Evolutionary conservation across 2,329 filamentous ascomycete genomes (phyloP), one percentile per base, ranked within the genome.

Genomic region (Aspergillus neoniger): DNA sequence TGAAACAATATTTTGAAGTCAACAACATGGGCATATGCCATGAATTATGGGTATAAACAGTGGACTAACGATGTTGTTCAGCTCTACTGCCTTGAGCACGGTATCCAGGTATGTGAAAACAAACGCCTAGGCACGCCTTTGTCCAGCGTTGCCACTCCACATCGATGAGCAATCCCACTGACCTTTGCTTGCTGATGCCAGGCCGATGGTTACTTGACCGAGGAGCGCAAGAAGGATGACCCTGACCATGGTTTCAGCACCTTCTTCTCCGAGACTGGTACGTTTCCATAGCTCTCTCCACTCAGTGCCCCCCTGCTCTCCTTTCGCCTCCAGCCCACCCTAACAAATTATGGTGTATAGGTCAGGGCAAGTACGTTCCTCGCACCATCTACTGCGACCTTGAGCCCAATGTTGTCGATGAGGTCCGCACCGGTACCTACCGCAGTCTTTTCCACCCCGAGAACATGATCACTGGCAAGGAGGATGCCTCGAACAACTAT

Each of bases 401-500:
- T 78, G 95, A 99, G 86, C 95, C 95, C 84, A 98, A 98, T 77
- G 95, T 98, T 76, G 89, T 99, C 84, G 95, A 99, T 77, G 95
- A 98, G 85, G 95, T 98, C 83, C 93, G 95, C 84, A 98, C 93
- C 73, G 95, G 95, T 77, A 82, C 92, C 79, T 99, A 98, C 88
- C 91, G 94, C 76, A 90, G 87, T 77, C 90, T 99, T 68, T 98
- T 98, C 88, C 95, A 98, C 85, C 95, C 95, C 62, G 95, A 98
- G 84, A 91, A 96, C 84, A 96, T 99, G 94, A 97, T 99, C 82
- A 96, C 92, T 68, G 95, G 95, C 83, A 98, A 98, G 89, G 95
- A 98, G 87, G 95, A 98, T 88, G 95, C 95, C 70, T 97, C 94
- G 72, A 99, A 99, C 91, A 99, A 99, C 89, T 98, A 98, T 78